Evolutionary conservation across 2,329 filamentous ascomycete species (phyloP).

Genomic region (Xylaria sp.): DNA sequence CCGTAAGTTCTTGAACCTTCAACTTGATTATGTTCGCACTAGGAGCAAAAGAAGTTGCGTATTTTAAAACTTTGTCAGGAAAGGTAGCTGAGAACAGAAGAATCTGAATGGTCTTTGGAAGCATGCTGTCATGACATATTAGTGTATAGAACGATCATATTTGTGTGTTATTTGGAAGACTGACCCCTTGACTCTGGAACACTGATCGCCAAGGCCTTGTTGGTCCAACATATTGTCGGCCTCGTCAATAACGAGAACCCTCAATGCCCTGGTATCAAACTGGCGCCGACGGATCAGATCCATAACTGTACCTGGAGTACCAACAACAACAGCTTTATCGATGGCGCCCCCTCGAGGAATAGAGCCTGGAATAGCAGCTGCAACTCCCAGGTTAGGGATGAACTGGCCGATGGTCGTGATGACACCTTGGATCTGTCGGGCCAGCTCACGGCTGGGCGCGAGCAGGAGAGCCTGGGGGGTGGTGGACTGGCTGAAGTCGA

Average conservation of each 20-base stretch:
- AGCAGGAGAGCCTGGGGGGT: conserved; percentile 88
- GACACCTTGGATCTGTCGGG: conserved; percentile 91
- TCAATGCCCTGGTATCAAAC: conserved; percentile 77
- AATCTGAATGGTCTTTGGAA: conserved; percentile 81
- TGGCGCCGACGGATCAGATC: conserved; percentile 83
- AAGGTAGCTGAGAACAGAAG: conserved; percentile 96
- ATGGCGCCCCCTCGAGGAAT: conserved; percentile 75
- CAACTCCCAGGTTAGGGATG: conserved; percentile 77
- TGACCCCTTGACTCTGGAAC: conserved; percentile 85
- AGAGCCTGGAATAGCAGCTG: conserved; percentile 84
- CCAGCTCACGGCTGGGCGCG: conserved; percentile 92
- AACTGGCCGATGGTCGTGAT: conserved; percentile 86
- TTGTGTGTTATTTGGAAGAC: conserved; percentile 47
- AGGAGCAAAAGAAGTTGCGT: conserved; percentile 85
- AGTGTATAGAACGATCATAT: conserved; percentile 39
- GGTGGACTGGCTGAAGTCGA: conserved; percentile 75
- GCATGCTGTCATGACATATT: conserved; percentile 63
- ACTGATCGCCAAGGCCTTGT: conserved; percentile 95
- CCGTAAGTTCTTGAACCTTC: conserved; percentile 89
- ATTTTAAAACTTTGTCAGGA: conserved; percentile 84
- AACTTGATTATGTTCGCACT: conserved; percentile 87
- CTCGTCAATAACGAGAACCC: conserved; percentile 91
- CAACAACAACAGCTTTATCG: conserved; percentile 83
- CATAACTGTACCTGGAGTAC: conserved; percentile 92
- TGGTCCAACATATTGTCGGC: conserved; percentile 99